Evolutionary conservation across 1,139 yeast species (phyloP).

Genomic region (Taphrina betulina): DNA sequence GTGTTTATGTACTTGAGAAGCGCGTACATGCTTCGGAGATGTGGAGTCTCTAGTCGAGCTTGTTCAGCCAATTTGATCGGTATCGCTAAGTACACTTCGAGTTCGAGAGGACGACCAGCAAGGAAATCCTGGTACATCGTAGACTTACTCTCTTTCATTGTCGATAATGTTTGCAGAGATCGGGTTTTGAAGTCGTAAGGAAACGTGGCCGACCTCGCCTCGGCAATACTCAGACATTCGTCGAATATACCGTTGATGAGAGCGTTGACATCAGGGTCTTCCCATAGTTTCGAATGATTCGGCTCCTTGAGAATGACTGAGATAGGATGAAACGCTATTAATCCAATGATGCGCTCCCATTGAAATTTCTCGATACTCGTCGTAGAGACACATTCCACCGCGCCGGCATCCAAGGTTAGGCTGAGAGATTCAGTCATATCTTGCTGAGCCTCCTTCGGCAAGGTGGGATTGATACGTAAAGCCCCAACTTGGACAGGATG

Average conservation of each 20-base stretch:
- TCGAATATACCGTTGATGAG: constrained; percentile 34
- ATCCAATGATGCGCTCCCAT: constrained; percentile 39
- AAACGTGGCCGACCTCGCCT: constrained; percentile 36
- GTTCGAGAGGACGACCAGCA: constrained; percentile 66
- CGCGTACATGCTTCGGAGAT: constrained; percentile 56
- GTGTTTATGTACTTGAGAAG: constrained; percentile 48
- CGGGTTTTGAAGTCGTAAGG: constrained; percentile 30
- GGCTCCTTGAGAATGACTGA: constrained; percentile 39
- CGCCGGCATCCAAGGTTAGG: constrained; percentile 39
- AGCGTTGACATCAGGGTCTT: constrained; percentile 30
- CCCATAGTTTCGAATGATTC: constrained; percentile 35
- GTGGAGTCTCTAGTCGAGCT: constrained; percentile 60
- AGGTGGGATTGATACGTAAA: constrained; percentile 15
- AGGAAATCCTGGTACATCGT: constrained; percentile 63
- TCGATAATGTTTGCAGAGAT: constrained; percentile 30
- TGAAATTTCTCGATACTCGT: constrained; percentile 38
- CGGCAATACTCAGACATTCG: constrained; percentile 37
- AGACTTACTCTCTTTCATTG: constrained; percentile 54
- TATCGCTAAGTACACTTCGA: constrained; percentile 70
- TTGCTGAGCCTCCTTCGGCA: constrained; percentile 36
- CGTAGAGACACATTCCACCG: constrained; percentile 37
- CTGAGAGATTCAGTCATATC: constrained; percentile 40
- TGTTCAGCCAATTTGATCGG: constrained; percentile 61
- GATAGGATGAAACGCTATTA: constrained; percentile 38
- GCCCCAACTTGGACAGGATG: constrained; percentile 37